phyloP scores from a whole-genome alignment of 2,329 filamentous ascomycete genomes.

The Fusarium algeriense region DNA sequence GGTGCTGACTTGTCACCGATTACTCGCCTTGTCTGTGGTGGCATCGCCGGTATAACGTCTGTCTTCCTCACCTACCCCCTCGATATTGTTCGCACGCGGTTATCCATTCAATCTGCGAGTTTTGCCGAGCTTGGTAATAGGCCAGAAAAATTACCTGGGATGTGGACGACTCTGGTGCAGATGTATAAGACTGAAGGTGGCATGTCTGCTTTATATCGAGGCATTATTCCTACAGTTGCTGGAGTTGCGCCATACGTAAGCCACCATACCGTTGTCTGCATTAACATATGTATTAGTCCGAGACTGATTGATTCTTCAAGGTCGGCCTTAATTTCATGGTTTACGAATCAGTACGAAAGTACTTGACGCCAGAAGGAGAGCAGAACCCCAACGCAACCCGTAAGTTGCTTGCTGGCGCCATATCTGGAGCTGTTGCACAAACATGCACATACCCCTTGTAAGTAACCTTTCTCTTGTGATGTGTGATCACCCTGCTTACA shows the following conservation, averaged over 20 bases:
- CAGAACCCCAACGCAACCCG: constrained; percentile 82
- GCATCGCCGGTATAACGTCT: constrained; percentile 92
- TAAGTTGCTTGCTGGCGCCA: constrained; percentile 89
- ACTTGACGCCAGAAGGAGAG: constrained; percentile 88
- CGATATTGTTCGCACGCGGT: constrained; percentile 93
- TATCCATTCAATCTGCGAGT: constrained; percentile 98
- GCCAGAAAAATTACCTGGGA: constrained; percentile 82
- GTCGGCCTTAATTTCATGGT: constrained; percentile 99
- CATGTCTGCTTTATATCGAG: constrained; percentile 86
- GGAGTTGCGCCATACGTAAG: constrained; percentile 93
- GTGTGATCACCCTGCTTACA: constrained; percentile 41
- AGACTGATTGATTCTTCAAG: constrained; percentile 56
- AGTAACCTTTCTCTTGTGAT: constrained; percentile 51
- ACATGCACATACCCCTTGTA: constrained; percentile 99
- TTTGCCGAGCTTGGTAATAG: constrained; percentile 80
- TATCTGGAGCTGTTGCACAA: constrained; percentile 96
- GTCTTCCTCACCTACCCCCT: constrained; percentile 96
- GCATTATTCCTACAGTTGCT: constrained; percentile 92
- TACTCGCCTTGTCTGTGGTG: constrained; percentile 87
- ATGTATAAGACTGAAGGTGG: constrained; percentile 97
- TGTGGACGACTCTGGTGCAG: constrained; percentile 83
- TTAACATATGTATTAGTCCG: background rate
- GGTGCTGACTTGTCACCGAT: constrained; percentile 80
- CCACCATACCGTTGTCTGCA: constrained; percentile 1
- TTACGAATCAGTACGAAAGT: constrained; percentile 88